Percentiles rank a stretch among this genome's conserved stretches.
These are phyloP conservation scores for Amesomyces nigricolor DNA, from an alignment of 2,329 filamentous ascomycete genomes.

Conservation along the genomic window DNA sequence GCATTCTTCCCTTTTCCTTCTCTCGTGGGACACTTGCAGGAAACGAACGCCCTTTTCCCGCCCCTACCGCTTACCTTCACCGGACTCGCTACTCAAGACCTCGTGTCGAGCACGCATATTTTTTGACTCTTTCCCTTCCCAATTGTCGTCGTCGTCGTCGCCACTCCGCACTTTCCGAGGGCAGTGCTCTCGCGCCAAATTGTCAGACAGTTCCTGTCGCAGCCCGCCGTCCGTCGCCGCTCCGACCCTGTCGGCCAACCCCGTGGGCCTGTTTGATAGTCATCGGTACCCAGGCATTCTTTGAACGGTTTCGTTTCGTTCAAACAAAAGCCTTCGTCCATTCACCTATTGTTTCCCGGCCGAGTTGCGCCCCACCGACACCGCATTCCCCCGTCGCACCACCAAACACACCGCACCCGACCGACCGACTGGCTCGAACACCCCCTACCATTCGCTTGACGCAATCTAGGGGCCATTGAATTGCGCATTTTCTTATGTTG, in stretches of 20 bases:
- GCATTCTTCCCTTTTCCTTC: constrained; percentile 31
- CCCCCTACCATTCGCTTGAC: constrained; percentile 27
- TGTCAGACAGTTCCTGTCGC: constrained; percentile 34
- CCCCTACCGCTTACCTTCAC: constrained; percentile 8
- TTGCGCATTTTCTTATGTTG: constrained; percentile 25
- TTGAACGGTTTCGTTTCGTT: constrained; percentile 38
- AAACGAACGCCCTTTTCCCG: constrained; percentile 26
- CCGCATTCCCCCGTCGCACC: constrained; percentile 12
- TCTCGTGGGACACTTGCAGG: constrained; percentile 31
- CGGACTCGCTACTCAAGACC: constrained; percentile 12
- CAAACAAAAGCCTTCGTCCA: constrained; percentile 37
- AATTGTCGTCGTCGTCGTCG: constrained; percentile 16
- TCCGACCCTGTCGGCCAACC: constrained; percentile 26
- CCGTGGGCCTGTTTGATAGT: constrained; percentile 31
- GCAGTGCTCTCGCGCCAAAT: constrained; percentile 21
- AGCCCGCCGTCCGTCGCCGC: constrained; percentile 29
- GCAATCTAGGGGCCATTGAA: constrained; percentile 22
- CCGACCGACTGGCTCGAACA: constrained; percentile 10
- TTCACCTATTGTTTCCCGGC: constrained; percentile 33
- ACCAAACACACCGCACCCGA: neutral
- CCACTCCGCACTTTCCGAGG: constrained; percentile 20
- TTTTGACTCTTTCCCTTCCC: constrained; percentile 11
- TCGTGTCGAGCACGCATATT: constrained; percentile 9
- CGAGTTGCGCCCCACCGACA: constrained; percentile 17
- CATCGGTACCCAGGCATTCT: constrained; percentile 30